Percentiles rank a stretch among this genome's conserved stretches.
These are phyloP conservation scores for Butyriboletus loyo DNA, from an alignment of 768 basidiomycete genomes.

Conservation along the genomic window DNA sequence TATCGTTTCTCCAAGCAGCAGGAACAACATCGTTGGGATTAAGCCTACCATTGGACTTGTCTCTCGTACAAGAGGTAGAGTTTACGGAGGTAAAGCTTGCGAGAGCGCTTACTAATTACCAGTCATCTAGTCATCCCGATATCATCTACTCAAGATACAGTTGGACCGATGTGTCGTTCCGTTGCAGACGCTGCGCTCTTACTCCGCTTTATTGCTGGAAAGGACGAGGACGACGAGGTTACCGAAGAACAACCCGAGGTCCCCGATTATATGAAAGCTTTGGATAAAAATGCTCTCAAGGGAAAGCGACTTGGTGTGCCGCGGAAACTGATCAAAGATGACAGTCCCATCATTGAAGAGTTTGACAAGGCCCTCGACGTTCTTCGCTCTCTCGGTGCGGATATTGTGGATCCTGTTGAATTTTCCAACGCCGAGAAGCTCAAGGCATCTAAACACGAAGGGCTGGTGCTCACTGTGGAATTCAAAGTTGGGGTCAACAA, in stretches of 20 bases:
- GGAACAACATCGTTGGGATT: slow-evolving; percentile 42
- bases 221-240: slow-evolving; percentile 50
- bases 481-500: slow-evolving; percentile 59
- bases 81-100: background rate
- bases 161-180: slow-evolving; percentile 55
- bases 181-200: slow-evolving; percentile 55
- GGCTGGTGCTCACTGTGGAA: slow-evolving; percentile 49
- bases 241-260: slow-evolving; percentile 51
- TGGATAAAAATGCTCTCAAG: slow-evolving; percentile 44
- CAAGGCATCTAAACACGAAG: slow-evolving; percentile 45
- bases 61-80: slow-evolving; percentile 35
- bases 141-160: slow-evolving; percentile 55
- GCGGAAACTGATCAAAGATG: slow-evolving; percentile 30
- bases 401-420: slow-evolving; percentile 61
- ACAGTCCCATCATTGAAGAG: slow-evolving; percentile 28
- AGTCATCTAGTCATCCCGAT: slow-evolving; percentile 48
- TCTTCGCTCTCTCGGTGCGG: slow-evolving; percentile 40
- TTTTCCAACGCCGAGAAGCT: slow-evolving; percentile 54
- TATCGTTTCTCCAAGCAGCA: slow-evolving; percentile 41
- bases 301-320: slow-evolving; percentile 58
- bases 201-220: slow-evolving; percentile 51
- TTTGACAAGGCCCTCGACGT: slow-evolving; percentile 40
- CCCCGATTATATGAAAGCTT: slow-evolving; percentile 55
- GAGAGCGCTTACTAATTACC: background rate
- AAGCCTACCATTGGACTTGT: slow-evolving; percentile 42